Evolutionary conservation across 345 rosid species (phyloP), one percentile per base, ranked within the genome.

Genomic region (Eucalyptus cloeziana): DNA sequence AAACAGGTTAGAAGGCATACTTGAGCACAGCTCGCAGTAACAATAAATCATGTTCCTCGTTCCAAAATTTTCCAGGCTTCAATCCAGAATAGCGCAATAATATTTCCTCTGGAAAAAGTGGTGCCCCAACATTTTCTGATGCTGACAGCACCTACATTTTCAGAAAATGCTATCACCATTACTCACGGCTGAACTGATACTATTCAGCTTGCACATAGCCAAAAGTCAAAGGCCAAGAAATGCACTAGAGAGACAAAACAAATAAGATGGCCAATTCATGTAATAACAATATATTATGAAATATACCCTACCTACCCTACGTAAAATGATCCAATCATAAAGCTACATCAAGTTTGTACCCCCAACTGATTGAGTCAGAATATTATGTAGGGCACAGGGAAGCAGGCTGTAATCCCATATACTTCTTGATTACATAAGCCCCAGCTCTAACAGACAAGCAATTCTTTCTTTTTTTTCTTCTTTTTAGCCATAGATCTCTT

Each of bases 21-120:
- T 95, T 98, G 56, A 95, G 91, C 47, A 98, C 98, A 49, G 99
- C 99, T 88, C 93, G 92, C 49, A 98, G 93, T 91, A 98, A 92
- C 88, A 93, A 87, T 50, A 89, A 89, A 93, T 98, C 99, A 90
- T 98, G 99, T 88, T 95, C 99, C 91, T 95, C 97, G 90, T 96
- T 98, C 99, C 99, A 98, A 90, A 92, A 92, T 91, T 94, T 96
- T 89, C 99, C 99, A 92, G 97, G 92, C 93, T 93, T 94, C 88
- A 98, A 91, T 87, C 95, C 96, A 33, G 99, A 97, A 89, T 93
- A 97, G 90, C 97, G 97, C 89, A 89, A 88, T 71, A 93, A 76
- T 85, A 96, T 94, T 90, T 97, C 98, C 85, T 95, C 93, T 3
- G 95, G 50, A 86, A 95, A 96, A 91, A 94, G 95, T 49, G 94